These are phyloP conservation scores for Linnemannia exigua DNA, from an alignment of 192 early-diverging fungal species.

Conservation along the genomic window DNA sequence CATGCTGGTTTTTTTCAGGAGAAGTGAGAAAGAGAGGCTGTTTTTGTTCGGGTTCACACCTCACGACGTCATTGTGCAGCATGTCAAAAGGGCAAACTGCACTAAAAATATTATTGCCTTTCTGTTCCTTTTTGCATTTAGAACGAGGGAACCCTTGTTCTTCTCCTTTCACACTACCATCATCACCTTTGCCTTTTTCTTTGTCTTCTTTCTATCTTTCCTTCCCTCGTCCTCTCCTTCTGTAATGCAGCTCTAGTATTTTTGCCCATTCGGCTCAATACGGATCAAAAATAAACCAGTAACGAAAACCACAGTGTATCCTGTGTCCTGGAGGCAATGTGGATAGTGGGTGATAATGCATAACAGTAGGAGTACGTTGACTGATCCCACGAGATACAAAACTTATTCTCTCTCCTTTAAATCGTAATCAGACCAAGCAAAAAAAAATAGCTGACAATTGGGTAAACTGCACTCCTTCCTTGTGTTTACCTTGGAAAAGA, in stretches of 20 bases:
- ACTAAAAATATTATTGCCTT: neutral
- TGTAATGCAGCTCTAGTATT: too few relatives aligned
- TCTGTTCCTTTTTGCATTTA: neutral
- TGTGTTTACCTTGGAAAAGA: conserved; percentile 93
- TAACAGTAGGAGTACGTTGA: neutral
- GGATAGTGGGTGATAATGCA: conserved; percentile 18
- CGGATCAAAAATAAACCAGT: neutral
- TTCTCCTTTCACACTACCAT: neutral
- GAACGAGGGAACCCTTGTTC: neutral
- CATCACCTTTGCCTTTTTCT: neutral
- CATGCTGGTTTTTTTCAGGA: neutral
- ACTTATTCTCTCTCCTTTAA: too few relatives aligned
- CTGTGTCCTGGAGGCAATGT: neutral
- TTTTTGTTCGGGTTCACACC: neutral
- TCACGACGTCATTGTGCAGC: conserved; percentile 4
- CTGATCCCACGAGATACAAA: neutral
- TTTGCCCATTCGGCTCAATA: neutral
- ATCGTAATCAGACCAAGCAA: neutral
- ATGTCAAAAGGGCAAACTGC: neutral
- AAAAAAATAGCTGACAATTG: neutral
- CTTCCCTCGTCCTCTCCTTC: too few relatives aligned
- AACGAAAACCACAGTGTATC: neutral
- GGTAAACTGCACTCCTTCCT: too few relatives aligned
- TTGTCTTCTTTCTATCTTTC: too few relatives aligned
- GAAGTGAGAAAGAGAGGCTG: neutral